Evolutionary conservation across 345 rosid species (phyloP).

Genomic region (Nephelium lappaceum): DNA sequence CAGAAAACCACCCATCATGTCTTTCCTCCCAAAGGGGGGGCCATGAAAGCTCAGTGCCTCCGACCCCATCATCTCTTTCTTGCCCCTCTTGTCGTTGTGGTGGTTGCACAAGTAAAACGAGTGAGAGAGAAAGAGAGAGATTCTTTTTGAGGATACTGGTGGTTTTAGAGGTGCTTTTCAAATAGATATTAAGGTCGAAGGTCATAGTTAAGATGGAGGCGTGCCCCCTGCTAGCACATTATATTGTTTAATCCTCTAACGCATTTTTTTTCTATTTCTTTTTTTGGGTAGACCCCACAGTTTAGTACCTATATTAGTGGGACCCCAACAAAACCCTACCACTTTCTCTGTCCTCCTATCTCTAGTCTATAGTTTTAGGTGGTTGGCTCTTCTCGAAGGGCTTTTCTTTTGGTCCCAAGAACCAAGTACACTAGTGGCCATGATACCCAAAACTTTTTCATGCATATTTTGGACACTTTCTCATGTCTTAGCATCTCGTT

Average conservation of each 20-base stretch:
- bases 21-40: constrained; percentile 16
- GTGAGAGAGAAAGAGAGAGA: constrained; percentile 17
- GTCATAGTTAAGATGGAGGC: constrained; percentile 64
- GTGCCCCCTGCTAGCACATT: constrained; percentile 38
- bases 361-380: constrained; percentile 34
- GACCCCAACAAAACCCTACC: constrained; percentile 15
- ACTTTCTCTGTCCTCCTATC: background rate
- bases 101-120: constrained; percentile 57
- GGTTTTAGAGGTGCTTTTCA: constrained; percentile 53
- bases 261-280: background rate
- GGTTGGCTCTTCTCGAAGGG: constrained; percentile 52
- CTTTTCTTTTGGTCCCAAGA: constrained; percentile 31
- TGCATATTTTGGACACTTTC: constrained; percentile 41
- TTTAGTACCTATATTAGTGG: constrained; percentile 28
- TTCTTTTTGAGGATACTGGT: constrained; percentile 28
- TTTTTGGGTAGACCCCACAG: constrained; percentile 5
- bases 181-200: constrained; percentile 62
- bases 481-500: constrained; percentile 57
- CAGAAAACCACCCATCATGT: constrained; percentile 23
- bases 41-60: constrained; percentile 59
- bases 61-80: constrained; percentile 54
- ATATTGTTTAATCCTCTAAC: constrained; percentile 14
- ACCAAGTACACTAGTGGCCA: constrained; percentile 47
- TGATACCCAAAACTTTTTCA: constrained; percentile 46
- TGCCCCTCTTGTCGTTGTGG: constrained; percentile 42